A percentile compares a stretch with the other conserved stretches of the same genome.
Evolutionary conservation across 1,284 basidiomycete genomes (phyloP).

Genomic region (Sanghuangporus baumii): DNA sequence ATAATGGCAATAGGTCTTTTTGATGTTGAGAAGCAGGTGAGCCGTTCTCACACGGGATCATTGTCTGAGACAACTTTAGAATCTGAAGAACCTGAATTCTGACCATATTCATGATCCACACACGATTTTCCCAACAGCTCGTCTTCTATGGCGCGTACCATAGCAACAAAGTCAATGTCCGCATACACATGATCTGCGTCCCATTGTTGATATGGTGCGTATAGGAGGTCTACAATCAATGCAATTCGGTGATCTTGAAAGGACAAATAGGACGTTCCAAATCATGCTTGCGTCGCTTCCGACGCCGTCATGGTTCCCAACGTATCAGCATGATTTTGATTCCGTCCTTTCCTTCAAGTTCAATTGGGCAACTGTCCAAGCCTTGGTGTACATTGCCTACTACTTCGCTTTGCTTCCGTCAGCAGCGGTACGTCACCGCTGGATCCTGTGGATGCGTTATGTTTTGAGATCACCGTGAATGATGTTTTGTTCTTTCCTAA

Average conservation of each 20-base stretch:
- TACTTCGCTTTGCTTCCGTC: constrained; percentile 74
- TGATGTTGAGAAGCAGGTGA: constrained; percentile 55
- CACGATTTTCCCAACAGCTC: constrained; percentile 43
- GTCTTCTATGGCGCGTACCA: constrained; percentile 90
- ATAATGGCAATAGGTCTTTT: constrained; percentile 33
- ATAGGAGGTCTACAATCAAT: not conserved
- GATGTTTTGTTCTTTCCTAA: constrained; percentile 1
- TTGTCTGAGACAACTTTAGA: not conserved
- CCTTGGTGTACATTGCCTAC: constrained; percentile 58
- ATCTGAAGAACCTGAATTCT: not conserved
- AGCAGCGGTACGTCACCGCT: constrained; percentile 61
- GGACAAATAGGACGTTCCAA: constrained; percentile 51
- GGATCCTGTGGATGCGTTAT: constrained; percentile 1
- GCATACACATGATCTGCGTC: constrained; percentile 79
- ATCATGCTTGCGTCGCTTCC: constrained; percentile 50
- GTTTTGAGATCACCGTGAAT: not conserved
- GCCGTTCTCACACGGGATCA: constrained; percentile 11
- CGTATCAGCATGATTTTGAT: constrained; percentile 46
- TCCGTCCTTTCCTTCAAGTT: constrained; percentile 66
- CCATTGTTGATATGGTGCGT: constrained; percentile 77
- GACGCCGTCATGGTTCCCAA: constrained; percentile 50
- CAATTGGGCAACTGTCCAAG: constrained; percentile 55
- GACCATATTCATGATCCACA: not conserved
- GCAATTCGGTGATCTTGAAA: not conserved
- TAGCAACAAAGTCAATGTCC: constrained; percentile 70